Base-by-base conservation (phyloP, 768 basidiomycete species). In the Holtermannia corniformis region DNA sequence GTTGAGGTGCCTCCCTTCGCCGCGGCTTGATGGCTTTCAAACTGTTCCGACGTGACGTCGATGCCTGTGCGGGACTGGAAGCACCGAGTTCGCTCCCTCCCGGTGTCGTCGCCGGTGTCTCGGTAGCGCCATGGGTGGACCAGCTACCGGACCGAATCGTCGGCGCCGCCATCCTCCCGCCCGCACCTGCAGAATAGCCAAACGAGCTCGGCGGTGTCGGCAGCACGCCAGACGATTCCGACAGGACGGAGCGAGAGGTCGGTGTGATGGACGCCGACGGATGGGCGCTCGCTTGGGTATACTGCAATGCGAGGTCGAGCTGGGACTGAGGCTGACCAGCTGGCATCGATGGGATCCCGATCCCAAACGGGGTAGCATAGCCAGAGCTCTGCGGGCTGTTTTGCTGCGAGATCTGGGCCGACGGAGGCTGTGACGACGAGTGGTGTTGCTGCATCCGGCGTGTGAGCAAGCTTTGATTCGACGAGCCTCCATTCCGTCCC, bases 101-200 rank as follows among this genome's bases (percentile, higher is more conserved):
- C 10, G 64, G 62, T 2, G 64, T 64, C 5, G 62, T 62, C 16
- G 43, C 64, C 0, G 67, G 67, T 20, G 67, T 65, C n/a, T 59
- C 64, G 11, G 27, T 48, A 41, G 63, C 20, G 28, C 54, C 50
- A 51, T 52, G 13, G 43, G 47, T 23, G 61, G 32, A 14, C 60
- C 62, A n/a, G 55, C 57, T 41, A 60, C 41, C 12, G 58, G 60
- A 58, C 58, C 61, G 41, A n/a, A 24, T 37, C 3, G 42, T 32
- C 4, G 44, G 28, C 19, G 40, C 49, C 22, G 24, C n/a, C 51
- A 43, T 48, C 13, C 41, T 50, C n/a, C 47, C 27, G 27, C 19
- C 47, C 28, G 55, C 44, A 42, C 32, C 45, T 7, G 37, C 54
- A 22, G 45, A 44, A 19, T 40, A 43, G 4, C 55, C 57, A n/a